Base-by-base conservation (phyloP, 306 rosid species). In the Cicer chorassanicum region DNA sequence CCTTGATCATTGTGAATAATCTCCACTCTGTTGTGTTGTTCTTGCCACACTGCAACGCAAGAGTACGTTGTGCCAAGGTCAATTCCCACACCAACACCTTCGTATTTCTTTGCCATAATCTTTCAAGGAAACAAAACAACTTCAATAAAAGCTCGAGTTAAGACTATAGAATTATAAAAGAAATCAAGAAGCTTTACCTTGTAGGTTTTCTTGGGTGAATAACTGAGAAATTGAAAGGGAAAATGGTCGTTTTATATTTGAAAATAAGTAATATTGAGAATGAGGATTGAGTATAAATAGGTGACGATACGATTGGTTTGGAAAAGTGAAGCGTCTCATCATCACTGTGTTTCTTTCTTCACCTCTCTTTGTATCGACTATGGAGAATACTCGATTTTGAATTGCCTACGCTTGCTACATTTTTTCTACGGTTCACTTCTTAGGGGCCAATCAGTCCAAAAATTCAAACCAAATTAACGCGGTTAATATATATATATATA, bases 1-100 rank as follows among this genome's bases (percentile, higher is more conserved):
- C 55, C 55, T 49, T 49, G 55, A 6, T 49, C 55, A n/a, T 49
- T 49, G 55, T 49, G 55, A 49, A 49, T 49, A 49, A 49, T 49
- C 7, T 49, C 55, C 15, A 49, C 55, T 49, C 55, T 49, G 8
- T 6, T n/a, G 18, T 49, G 55, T 49, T 13, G 18, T 2, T 49
- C 55, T 0, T 49, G 8, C 55, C 55, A 49, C 55, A 49, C 55
- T 49, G 18, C 18, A 49, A 49, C 19, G 1, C 54, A 49, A 0
- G 54, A 49, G 1, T 49, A 49, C 0, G 54, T n/a, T 49, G 54
- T 49, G 6, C 54, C 54, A 13, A 48, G 54, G 54, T 48, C 54
- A 2, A 48, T 48, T 48, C 54, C 54, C 3, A 48, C 54, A 1
- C 16, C 1, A 48, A 0, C 2, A 1, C 54, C 54, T 13, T 13